Base-by-base conservation (phyloP, 495 filamentous ascomycete genomes). In the Penicillium angulare region DNA sequence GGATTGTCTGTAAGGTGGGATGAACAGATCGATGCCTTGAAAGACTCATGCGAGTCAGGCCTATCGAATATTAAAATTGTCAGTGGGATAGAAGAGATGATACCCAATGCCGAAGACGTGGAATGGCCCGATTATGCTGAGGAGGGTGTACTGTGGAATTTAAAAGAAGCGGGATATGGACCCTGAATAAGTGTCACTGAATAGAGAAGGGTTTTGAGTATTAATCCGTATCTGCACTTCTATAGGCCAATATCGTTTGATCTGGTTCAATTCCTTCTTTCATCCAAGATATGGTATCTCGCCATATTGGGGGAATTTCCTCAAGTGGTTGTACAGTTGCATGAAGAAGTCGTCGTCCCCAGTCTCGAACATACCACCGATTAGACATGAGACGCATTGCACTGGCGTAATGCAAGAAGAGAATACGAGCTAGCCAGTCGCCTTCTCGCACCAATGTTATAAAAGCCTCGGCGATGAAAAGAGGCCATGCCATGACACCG, bases 331-430 rank as follows among this genome's bases (percentile, higher is more conserved):
- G 55, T 6, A 74, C 16, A 15, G 61, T 64, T 4, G 64, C 59
- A 43, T 61, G 53, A n/a, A 74, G 63, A 2, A 72, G 56, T 26
- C 68, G 66, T 8, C 67, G 61, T 2, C 71, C 69, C 60, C 62
- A 67, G 16, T 66, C 63, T 8, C 57, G 55, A 12, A 72, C 69
- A 52, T 67, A 74, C 71, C 71, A 74, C 22, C 63, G 60, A 50
- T 72, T 52, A 1, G 61, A 68, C 32, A 69, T 26, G 13, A 74
- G 62, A 41, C 66, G 66, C 64, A 74, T 65, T 0, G 57, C 61
- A 3, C 69, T 58, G 5, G 64, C 61, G 49, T 69, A 69, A 49
- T 72, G 63, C 22, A 74, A 46, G 26, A 72, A 72, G 3, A 74
- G 13, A n/a, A 72, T 60, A 0, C 65, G 67, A 5, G 67, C 66